Conservation (phyloP, 805 yeast species). For the Saccharomycopsis synnaedendra region DNA sequence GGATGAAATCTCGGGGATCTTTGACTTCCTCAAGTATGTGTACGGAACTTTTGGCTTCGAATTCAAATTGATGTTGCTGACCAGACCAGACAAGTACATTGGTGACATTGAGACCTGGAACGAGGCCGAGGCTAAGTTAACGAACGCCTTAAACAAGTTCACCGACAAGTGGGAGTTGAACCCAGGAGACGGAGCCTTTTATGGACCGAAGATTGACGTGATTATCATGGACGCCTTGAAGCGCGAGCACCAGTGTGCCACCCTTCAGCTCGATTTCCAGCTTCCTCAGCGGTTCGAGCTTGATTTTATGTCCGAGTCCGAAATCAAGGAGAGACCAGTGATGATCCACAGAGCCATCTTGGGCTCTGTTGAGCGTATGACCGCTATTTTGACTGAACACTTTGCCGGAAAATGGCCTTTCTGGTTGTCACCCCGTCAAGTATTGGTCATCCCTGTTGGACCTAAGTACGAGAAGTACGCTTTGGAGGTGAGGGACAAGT, state of each 20-base stretch:
- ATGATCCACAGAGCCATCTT: slow-evolving; percentile 99
- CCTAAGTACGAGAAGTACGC: slow-evolving; percentile 90
- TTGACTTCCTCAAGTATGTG: slow-evolving; percentile 74
- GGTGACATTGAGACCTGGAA: slow-evolving; percentile 95
- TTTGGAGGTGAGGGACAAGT: slow-evolving; percentile 56
- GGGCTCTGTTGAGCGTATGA: slow-evolving; percentile 98
- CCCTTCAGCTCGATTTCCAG: slow-evolving; percentile 98
- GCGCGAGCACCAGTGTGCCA: slow-evolving; percentile 99
- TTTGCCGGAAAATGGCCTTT: slow-evolving; percentile 99
- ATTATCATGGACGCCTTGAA: slow-evolving; percentile 87
- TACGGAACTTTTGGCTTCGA: slow-evolving; percentile 92
- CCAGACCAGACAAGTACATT: slow-evolving; percentile 93
- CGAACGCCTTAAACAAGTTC: slow-evolving; percentile 70
- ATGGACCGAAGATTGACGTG: slow-evolving; percentile 93
- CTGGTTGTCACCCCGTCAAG: slow-evolving; percentile 99
- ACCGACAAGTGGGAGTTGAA: slow-evolving; percentile 91
- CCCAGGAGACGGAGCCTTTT: slow-evolving; percentile 96
- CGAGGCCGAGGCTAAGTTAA: slow-evolving; percentile 77
- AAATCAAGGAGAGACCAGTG: slow-evolving; percentile 63
- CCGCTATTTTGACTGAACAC: slow-evolving; percentile 96
- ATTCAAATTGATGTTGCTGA: slow-evolving; percentile 92
- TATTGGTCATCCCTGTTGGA: slow-evolving; percentile 93
- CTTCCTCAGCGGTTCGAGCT: slow-evolving; percentile 88
- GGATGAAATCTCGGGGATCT: slow-evolving; percentile 68
- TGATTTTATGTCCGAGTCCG: slow-evolving; percentile 66